phyloP scores from a whole-genome alignment of 75 land plant species.

The Larix kaempferi region DNA sequence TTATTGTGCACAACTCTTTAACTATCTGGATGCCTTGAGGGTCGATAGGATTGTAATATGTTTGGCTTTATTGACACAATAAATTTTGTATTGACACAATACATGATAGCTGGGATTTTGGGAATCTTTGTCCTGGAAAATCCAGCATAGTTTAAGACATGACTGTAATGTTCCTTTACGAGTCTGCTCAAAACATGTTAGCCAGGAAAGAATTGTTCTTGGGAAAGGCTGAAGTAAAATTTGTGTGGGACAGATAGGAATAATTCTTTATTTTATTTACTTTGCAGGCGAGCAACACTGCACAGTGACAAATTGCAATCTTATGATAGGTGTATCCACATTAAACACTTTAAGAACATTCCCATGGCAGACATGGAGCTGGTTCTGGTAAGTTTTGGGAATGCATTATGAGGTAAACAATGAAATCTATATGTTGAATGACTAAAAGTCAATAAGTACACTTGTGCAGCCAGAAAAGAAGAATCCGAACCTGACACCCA shows the following conservation, averaged over 20 bases:
- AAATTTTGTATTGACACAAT: too few relatives aligned
- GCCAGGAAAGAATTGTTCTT: too few relatives aligned
- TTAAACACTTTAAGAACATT: slow-evolving; percentile 90
- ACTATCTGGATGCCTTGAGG: background rate
- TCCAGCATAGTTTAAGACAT: too few relatives aligned
- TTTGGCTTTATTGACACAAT: too few relatives aligned
- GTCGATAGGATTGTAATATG: background rate
- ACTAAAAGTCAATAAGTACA: background rate
- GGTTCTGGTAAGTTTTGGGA: slow-evolving; percentile 67
- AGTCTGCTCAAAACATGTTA: too few relatives aligned
- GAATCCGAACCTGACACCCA: slow-evolving; percentile 92
- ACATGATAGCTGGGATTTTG: too few relatives aligned
- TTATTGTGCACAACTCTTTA: background rate
- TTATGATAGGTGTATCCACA: slow-evolving; percentile 66
- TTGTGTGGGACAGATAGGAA: background rate
- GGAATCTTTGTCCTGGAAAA: too few relatives aligned
- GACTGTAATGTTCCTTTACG: too few relatives aligned
- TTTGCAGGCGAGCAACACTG: slow-evolving; percentile 49
- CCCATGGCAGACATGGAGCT: slow-evolving; percentile 99
- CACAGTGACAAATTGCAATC: slow-evolving; percentile 14
- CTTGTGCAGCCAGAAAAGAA: slow-evolving; percentile 88
- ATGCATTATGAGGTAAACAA: background rate
- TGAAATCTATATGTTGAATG: background rate
- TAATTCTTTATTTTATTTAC: slow-evolving; percentile 3
- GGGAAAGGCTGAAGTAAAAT: background rate